Evolutionary conservation across 1,284 basidiomycete genomes (phyloP), one percentile per base, ranked within the genome.

Genomic region (Mrakiaceae sp.): DNA sequence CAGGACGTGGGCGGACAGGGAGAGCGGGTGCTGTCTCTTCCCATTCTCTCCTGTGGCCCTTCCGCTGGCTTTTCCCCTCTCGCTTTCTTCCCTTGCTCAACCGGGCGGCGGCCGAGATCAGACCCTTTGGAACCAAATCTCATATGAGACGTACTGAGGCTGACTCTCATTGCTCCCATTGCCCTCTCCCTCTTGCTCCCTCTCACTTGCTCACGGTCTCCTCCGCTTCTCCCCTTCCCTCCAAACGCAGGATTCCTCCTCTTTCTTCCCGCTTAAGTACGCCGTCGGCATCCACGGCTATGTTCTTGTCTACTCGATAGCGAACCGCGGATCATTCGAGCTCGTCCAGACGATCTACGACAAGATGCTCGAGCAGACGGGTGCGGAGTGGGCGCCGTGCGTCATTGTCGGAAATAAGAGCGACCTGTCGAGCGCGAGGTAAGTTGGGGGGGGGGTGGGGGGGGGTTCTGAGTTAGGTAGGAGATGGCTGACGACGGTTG

Each of bases 401-500:
- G 92, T 99, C 55, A 86, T 99, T 69, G 95, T 97, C 40, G 95
- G 94, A 12, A 89, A 96, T 71, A 99, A 98, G 82, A 82, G 82
- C 64, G 95, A 99, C 79, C 78, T 98, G 64, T 74, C 81, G 78
- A 72, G 81, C 73, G 75, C 87, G 81, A 87, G 90, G 75, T 74
- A 80, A 77, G 70, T 70, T 44, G 50, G 43, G 64, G 2, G 59
- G 62, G 10, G n/a, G n/a, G n/a, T 46, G 52, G 59, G 43, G 27
- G 47, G 2, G 59, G 62, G 10, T 43, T 66, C 50, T 59, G 40
- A 69, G 54, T 53, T 57, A 57, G 55, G 48, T 51, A n/a, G 47
- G 69, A 70, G 70, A 57, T 64, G 63, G 51, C 67, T 56, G 49
- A 58, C 55, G 53, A 66, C 46, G 27, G 14, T 47, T 56, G n/a